Conservation (phyloP, 1,139 yeast genomes). For the Yueomyces sp. region DNA sequence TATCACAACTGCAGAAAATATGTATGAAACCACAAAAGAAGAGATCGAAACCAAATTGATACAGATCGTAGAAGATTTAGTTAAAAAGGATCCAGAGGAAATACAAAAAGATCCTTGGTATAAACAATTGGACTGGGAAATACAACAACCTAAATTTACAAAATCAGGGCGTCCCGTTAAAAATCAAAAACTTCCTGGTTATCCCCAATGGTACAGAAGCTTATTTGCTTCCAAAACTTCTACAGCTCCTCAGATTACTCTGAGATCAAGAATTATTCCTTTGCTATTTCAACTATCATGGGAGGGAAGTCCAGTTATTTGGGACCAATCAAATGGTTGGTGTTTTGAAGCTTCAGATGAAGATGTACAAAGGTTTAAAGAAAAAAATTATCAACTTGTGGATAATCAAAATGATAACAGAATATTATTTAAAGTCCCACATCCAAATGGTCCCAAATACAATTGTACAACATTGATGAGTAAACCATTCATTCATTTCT, state of each 20-base stretch:
- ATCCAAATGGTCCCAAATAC: slow-evolving; percentile 68
- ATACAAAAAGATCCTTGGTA: slow-evolving; percentile 68
- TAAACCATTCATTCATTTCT: slow-evolving; percentile 56
- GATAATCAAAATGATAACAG: slow-evolving; percentile 4
- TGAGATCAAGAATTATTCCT: slow-evolving; percentile 68
- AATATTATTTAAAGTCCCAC: slow-evolving; percentile 63
- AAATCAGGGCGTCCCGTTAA: slow-evolving; percentile 71
- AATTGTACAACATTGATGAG: slow-evolving; percentile 74
- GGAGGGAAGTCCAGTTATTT: slow-evolving; percentile 73
- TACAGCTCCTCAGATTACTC: slow-evolving; percentile 42
- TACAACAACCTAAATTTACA: slow-evolving; percentile 45
- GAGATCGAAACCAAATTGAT: slow-evolving; percentile 48
- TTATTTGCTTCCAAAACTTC: slow-evolving; percentile 40
- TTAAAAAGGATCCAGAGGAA: slow-evolving; percentile 24
- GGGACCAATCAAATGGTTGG: slow-evolving; percentile 83
- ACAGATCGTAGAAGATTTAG: slow-evolving; percentile 48
- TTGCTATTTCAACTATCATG: slow-evolving; percentile 64
- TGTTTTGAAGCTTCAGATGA: slow-evolving; percentile 50
- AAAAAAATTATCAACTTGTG: slow-evolving; percentile 36
- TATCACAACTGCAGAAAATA: slow-evolving; percentile 51
- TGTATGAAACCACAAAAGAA: slow-evolving; percentile 46
- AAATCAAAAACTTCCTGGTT: slow-evolving; percentile 75
- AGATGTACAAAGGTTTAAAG: slow-evolving; percentile 30
- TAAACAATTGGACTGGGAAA: slow-evolving; percentile 77
- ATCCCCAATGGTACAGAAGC: slow-evolving; percentile 87